Base-by-base conservation (phyloP, 164 flowering plant genomes). In the Buxus sempervirens region DNA sequence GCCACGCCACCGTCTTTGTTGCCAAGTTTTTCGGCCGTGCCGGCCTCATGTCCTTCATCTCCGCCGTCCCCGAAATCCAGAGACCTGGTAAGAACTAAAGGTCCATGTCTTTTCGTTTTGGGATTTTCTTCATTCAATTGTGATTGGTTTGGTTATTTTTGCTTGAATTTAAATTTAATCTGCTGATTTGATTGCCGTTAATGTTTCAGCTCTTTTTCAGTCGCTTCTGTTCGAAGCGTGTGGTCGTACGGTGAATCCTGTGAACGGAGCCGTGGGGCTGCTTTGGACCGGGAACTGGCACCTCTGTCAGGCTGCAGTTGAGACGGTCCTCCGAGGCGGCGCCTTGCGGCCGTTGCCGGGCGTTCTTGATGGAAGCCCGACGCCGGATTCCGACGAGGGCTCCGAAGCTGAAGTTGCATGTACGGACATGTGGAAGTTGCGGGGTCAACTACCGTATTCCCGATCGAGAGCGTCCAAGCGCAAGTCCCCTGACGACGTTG, bases 201-300 rank as follows among this genome's bases (percentile, higher is more conserved):
- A 1, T 5, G 54, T 12, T 59, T 32, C 66, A 48, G 53, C 54
- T 28, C 21, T 70, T 20, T 91, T 89, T 70, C 88, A 85, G 70
- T 89, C 93, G 6, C 71, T 90, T 48, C 59, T 92, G 32, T 88
- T 58, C 61, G 97, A 92, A 49, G 96, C 97, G 0, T 84, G 84
- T 54, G 97, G 97, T 12, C 73, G 97, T 21, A 83, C 97, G 22
- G 85, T 92, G 66, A 92, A 92, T 63, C 97, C 97, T 20, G 92
- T 92, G 63, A 81, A 74, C 70, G 97, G 97, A n/a, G 94, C 90
- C 2, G 88, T 87, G 26, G 97, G 97, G n/a, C 79, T 90, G 3
- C 78, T 91, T 0, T 84, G 88, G 85, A 82, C 86, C 0, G 95
- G 93, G 12, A 90, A 90, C 70, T 92, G 96, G 96, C 79, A 80